phyloP scores from a whole-genome alignment of 1,139 yeast species.

The Candida tetrigidarum region DNA sequence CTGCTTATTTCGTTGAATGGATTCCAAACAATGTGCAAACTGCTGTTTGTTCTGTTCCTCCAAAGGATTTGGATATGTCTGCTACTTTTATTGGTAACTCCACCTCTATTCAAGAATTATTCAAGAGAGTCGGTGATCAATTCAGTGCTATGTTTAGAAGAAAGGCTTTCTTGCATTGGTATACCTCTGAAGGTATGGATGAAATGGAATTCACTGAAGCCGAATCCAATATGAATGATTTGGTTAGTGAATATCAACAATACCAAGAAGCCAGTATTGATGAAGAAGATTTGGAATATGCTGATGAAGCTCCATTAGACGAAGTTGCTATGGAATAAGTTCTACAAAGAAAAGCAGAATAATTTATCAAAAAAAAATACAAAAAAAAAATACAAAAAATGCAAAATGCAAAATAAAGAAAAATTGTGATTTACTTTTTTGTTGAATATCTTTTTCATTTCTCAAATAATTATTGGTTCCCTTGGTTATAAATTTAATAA shows the following conservation, averaged over 20 bases:
- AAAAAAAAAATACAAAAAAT: too few species aligned
- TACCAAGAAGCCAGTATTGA: conserved; percentile 84
- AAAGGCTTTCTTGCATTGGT: conserved; percentile 96
- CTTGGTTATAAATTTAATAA: conserved; percentile 6
- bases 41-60: conserved; percentile 90
- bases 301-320: conserved; percentile 63
- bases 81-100: conserved; percentile 94
- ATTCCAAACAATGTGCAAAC: conserved; percentile 96
- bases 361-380: too few species aligned
- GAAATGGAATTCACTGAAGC: conserved; percentile 94
- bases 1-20: conserved; percentile 91
- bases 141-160: conserved; percentile 92
- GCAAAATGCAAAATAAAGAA: background rate
- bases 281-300: conserved; percentile 73
- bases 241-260: conserved; percentile 89
- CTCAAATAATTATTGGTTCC: conserved; percentile 5
- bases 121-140: conserved; percentile 88
- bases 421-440: conserved; percentile 1
- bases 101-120: conserved; percentile 88
- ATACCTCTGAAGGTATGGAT: conserved; percentile 95
- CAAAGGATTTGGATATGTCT: conserved; percentile 82
- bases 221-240: conserved; percentile 79
- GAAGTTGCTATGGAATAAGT: conserved; percentile 49
- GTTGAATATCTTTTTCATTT: conserved; percentile 7
- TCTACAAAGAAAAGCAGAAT: too few species aligned